A percentile compares a stretch with the other conserved stretches of the same genome.
Evolutionary conservation across 2,329 filamentous ascomycete genomes (phyloP).

Genomic region (Neurospora sp.): DNA sequence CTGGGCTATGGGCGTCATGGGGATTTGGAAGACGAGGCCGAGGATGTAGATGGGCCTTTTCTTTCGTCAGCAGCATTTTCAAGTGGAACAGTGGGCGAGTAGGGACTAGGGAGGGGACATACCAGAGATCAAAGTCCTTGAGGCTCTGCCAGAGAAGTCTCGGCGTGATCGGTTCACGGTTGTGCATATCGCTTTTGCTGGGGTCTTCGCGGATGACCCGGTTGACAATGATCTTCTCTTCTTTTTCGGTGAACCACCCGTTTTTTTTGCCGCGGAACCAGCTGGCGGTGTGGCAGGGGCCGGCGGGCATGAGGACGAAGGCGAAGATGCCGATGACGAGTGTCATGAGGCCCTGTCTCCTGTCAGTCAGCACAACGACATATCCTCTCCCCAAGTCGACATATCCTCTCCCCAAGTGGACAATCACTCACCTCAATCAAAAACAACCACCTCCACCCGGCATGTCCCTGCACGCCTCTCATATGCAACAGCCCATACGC

Average conservation of each 20-base stretch:
- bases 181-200: conserved; percentile 52
- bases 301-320: conserved; percentile 35
- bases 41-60: conserved; percentile 40
- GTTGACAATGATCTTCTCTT: conserved; percentile 55
- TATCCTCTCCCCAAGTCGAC: not conserved
- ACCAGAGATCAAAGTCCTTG: conserved; percentile 53
- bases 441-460: conserved; percentile 42
- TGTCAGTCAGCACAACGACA: not conserved
- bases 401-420: not conserved
- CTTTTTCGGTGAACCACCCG: conserved; percentile 53
- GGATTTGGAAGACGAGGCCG: conserved; percentile 44
- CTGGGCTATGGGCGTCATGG: conserved; percentile 34
- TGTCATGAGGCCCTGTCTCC: conserved; percentile 29
- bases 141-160: conserved; percentile 39
- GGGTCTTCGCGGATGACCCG: conserved; percentile 51
- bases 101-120: conserved; percentile 14
- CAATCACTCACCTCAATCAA: conserved; percentile 37
- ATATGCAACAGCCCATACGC: conserved; percentile 32
- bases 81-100: conserved; percentile 36
- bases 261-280: conserved; percentile 47
- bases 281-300: conserved; percentile 39
- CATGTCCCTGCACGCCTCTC: conserved; percentile 25
- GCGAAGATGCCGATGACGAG: conserved; percentile 33
- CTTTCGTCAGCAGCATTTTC: conserved; percentile 36
- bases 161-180: conserved; percentile 39